phyloP scores from a whole-genome alignment of 2,329 filamentous ascomycete species.

The Talaromyces funiculosus region DNA sequence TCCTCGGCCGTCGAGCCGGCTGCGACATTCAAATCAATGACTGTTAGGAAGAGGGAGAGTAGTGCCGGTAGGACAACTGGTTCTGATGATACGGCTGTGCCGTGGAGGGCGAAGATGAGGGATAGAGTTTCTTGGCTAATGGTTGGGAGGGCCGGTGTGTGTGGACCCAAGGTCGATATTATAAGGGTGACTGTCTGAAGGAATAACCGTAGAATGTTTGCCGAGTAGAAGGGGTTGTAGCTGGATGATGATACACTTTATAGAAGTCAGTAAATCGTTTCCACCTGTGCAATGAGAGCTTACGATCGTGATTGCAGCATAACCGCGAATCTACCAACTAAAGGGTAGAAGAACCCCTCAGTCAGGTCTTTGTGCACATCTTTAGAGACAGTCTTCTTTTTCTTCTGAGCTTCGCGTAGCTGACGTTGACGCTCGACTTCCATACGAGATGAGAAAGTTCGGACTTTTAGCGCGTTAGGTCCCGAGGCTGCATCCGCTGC shows the following conservation, averaged over 20 bases:
- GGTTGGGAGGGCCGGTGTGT: conserved; percentile 67
- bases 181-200: conserved; percentile 81
- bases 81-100: conserved; percentile 51
- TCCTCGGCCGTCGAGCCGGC: conserved; percentile 51
- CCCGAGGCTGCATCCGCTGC: conserved; percentile 76
- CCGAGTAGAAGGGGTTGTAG: conserved; percentile 62
- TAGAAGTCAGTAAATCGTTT: conserved; percentile 8
- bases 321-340: conserved; percentile 74
- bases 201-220: conserved; percentile 70
- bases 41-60: conserved; percentile 69
- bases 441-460: conserved; percentile 78
- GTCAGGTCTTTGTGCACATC: conserved; percentile 71
- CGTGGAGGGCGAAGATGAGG: conserved; percentile 66
- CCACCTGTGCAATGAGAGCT: conserved; percentile 14
- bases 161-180: conserved; percentile 75
- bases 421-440: conserved; percentile 54
- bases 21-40: conserved; percentile 70
- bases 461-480: conserved; percentile 78
- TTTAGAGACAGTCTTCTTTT: conserved; percentile 60
- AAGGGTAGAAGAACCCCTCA: conserved; percentile 75
- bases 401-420: conserved; percentile 40
- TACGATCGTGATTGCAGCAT: conserved; percentile 50
- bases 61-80: conserved; percentile 65
- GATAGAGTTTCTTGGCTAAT: conserved; percentile 82
- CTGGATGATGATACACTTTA: conserved; percentile 27